phyloP scores from a whole-genome alignment of 495 filamentous ascomycete species.

The Entonaema liquescens region DNA sequence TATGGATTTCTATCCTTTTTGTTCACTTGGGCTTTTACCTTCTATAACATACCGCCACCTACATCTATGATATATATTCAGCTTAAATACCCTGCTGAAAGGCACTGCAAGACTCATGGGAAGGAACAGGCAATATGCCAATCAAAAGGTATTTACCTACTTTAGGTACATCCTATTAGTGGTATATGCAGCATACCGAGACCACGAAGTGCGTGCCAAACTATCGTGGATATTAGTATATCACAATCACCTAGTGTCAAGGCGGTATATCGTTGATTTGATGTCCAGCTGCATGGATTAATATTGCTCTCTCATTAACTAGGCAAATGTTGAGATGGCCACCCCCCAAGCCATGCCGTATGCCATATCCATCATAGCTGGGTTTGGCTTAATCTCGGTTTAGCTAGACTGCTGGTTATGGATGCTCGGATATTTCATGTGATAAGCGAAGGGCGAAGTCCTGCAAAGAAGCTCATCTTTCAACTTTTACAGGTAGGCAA shows the following conservation, averaged over 20 bases:
- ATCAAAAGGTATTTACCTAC: neutral
- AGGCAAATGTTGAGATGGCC: neutral
- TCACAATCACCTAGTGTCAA: neutral
- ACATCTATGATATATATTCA: too few relatives aligned
- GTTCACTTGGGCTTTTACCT: too few relatives aligned
- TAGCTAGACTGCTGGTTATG: neutral
- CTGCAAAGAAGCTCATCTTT: neutral
- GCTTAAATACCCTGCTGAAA: too few relatives aligned
- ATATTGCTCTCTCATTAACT: neutral
- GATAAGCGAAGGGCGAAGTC: neutral
- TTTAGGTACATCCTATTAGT: neutral
- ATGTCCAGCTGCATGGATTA: neutral
- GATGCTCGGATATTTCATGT: neutral
- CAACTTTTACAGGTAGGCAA: too few relatives aligned
- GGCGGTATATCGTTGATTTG: neutral
- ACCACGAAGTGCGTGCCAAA: neutral
- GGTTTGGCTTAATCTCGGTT: too few relatives aligned
- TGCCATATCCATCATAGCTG: too few relatives aligned
- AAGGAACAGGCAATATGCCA: neutral
- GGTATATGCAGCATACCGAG: neutral
- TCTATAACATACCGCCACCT: too few relatives aligned
- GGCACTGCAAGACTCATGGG: neutral
- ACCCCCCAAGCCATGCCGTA: neutral
- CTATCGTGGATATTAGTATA: neutral
- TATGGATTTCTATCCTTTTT: too few relatives aligned